A percentile compares a stretch with the other conserved stretches of the same genome.
Conservation (phyloP, 108 stramenopile genomes). For the Nitzschia sp. region DNA sequence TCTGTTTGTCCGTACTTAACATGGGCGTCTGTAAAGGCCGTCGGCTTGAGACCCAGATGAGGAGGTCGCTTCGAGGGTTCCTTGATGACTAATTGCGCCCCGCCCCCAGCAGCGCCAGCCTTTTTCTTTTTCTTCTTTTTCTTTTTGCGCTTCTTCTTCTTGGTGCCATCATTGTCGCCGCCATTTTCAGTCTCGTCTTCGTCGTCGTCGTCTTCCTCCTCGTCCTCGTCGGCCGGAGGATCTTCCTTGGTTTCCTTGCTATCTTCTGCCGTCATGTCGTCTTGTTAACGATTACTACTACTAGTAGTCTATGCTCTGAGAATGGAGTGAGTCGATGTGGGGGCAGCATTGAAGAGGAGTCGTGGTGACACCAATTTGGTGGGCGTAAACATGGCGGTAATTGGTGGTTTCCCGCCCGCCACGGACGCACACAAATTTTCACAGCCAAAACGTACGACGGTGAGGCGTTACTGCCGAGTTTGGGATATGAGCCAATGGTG, state of each 20-base stretch:
- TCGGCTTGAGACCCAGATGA: constrained; percentile 72
- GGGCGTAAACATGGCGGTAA: no score
- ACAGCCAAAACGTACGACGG: no score
- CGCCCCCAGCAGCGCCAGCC: constrained; percentile 6
- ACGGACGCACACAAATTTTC: no score
- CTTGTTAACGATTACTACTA: not conserved
- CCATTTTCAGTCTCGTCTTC: constrained; percentile 37
- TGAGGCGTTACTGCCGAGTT: no score
- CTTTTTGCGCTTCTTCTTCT: constrained; percentile 84
- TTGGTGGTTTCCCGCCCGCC: no score
- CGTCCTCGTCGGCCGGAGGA: constrained; percentile 30
- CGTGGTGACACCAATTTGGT: no score
- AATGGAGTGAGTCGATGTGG: no score
- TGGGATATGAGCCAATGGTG: no score
- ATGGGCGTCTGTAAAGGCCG: constrained; percentile 92
- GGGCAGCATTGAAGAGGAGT: no score
- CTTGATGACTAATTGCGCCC: constrained; percentile 24
- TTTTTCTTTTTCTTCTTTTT: constrained; percentile 93
- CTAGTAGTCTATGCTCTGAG: not conserved
- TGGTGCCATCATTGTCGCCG: constrained; percentile 35
- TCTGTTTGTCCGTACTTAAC: constrained; percentile 94
- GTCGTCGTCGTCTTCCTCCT: constrained; percentile 55
- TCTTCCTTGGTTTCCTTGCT: constrained; percentile 17
- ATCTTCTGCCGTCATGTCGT: not conserved
- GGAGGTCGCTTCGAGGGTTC: constrained; percentile 77